Percentiles rank a stretch among this genome's conserved stretches.
Conservation (phyloP, 148 eudicot genomes). For the Pharnaceum exiguum region DNA sequence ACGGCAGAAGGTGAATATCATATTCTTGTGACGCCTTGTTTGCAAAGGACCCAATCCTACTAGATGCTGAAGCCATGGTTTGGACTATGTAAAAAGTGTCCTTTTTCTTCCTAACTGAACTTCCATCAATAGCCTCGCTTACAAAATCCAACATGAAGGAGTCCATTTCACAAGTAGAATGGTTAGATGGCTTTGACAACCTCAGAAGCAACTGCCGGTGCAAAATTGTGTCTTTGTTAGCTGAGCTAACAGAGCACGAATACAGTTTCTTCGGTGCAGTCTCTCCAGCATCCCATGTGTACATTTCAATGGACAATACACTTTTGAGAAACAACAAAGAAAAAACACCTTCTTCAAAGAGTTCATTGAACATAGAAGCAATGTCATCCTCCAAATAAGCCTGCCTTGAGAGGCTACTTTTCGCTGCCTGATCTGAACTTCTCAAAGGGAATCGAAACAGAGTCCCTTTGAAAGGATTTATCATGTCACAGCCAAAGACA, state of each 20-base stretch:
- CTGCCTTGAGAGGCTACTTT: slow-evolving; percentile 94
- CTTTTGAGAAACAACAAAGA: slow-evolving; percentile 82
- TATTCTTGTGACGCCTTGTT: slow-evolving; percentile 72
- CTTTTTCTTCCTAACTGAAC: slow-evolving; percentile 38
- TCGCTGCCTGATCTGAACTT: slow-evolving; percentile 82
- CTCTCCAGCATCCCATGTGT: slow-evolving; percentile 78
- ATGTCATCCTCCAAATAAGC: slow-evolving; percentile 82
- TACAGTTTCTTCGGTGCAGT: slow-evolving; percentile 63
- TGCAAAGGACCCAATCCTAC: slow-evolving; percentile 93
- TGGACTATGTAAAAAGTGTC: slow-evolving; percentile 81
- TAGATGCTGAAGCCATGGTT: slow-evolving; percentile 83
- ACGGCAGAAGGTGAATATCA: slow-evolving; percentile 89
- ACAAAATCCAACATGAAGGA: slow-evolving; percentile 70
- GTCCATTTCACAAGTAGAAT: slow-evolving; percentile 49
- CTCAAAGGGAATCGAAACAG: slow-evolving; percentile 97
- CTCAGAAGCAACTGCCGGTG: slow-evolving; percentile 90
- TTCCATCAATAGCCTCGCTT: slow-evolving; percentile 55
- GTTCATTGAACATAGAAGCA: slow-evolving; percentile 73
- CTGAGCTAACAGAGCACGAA: slow-evolving; percentile 72
- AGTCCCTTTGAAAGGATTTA: slow-evolving; percentile 73
- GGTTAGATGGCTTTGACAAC: slow-evolving; percentile 46
- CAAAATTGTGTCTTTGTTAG: slow-evolving; percentile 46
- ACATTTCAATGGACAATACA: slow-evolving; percentile 79
- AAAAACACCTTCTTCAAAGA: slow-evolving; percentile 85
- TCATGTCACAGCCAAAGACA: slow-evolving; percentile 97